Evolutionary conservation across 1,284 basidiomycete species (phyloP).

Genomic region (Ustilago trichophora): DNA sequence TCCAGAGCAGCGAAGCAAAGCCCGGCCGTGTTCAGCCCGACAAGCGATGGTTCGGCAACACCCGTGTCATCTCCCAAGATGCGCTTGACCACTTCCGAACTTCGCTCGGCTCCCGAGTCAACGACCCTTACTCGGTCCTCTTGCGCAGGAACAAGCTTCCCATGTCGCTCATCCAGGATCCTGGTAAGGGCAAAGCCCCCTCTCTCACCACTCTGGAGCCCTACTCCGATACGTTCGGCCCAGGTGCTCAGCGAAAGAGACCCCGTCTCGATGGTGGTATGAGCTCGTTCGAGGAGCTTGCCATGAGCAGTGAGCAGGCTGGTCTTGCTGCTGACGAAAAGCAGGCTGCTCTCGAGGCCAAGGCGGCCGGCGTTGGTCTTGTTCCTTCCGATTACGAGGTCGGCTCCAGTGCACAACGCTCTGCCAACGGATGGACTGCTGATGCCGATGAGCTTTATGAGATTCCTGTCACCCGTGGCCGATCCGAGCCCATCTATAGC

Average conservation of each 20-base stretch:
- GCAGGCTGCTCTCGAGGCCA: conserved; percentile 50
- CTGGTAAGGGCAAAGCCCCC: conserved; percentile 57
- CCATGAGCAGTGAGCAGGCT: conserved; percentile 48
- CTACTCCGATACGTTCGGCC: conserved; percentile 63
- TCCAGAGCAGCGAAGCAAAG: conserved; percentile 64
- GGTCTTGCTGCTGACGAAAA: conserved; percentile 55
- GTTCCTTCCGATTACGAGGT: conserved; percentile 64
- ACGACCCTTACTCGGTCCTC: conserved; percentile 64
- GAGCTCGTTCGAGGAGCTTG: conserved; percentile 62
- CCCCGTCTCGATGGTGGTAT: conserved; percentile 61
- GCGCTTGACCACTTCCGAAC: conserved; percentile 71
- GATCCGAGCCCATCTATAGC: conserved; percentile 64
- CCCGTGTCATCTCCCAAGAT: conserved; percentile 79
- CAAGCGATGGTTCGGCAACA: conserved; percentile 75
- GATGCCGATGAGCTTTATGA: conserved; percentile 59
- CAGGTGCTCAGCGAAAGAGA: conserved; percentile 63
- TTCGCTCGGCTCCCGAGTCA: conserved; percentile 58
- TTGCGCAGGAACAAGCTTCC: conserved; percentile 65
- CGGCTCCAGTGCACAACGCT: conserved; percentile 45
- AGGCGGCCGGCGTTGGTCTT: conserved; percentile 56
- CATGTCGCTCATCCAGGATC: conserved; percentile 64
- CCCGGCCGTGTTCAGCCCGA: conserved; percentile 66
- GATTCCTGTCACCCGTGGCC: conserved; percentile 62
- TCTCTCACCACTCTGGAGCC: conserved; percentile 61
- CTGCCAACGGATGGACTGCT: conserved; percentile 56